Conservation (phyloP, 2,329 filamentous ascomycete species). For the Claviceps fusiformis region DNA sequence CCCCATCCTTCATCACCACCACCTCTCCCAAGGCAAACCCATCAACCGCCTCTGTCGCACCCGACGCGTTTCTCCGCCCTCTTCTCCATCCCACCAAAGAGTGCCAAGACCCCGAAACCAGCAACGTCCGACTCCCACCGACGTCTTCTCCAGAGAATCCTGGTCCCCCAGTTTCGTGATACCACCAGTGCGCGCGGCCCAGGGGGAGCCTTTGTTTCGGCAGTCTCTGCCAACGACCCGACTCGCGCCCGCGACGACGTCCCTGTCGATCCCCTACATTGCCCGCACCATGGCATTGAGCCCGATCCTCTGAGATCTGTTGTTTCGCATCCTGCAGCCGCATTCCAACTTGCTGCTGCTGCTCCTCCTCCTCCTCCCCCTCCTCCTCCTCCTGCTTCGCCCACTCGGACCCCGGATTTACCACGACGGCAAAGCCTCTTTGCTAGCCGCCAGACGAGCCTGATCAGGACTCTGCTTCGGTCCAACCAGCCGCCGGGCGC, state of each 20-base stretch:
- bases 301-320: constrained; percentile 15
- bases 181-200: neutral
- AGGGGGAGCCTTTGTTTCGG: constrained; percentile 1
- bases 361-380: constrained; percentile 7
- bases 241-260: constrained; percentile 10
- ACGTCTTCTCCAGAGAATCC: neutral
- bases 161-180: neutral
- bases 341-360: constrained; percentile 7
- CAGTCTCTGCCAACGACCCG: constrained; percentile 7
- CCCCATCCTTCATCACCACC: neutral
- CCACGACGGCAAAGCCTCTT: constrained; percentile 20
- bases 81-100: neutral
- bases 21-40: neutral
- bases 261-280: constrained; percentile 3
- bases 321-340: constrained; percentile 13
- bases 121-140: neutral
- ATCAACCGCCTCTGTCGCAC: neutral
- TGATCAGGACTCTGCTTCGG: constrained; percentile 19
- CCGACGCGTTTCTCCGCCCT: neutral
- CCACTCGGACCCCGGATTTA: constrained; percentile 10
- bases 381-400: constrained; percentile 7
- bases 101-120: neutral
- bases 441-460: constrained; percentile 23
- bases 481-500: constrained; percentile 10
- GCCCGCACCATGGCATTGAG: constrained; percentile 11